These are phyloP conservation scores for Calycina herbarum DNA, from an alignment of 2,329 filamentous ascomycete species.

Conservation along the genomic window DNA sequence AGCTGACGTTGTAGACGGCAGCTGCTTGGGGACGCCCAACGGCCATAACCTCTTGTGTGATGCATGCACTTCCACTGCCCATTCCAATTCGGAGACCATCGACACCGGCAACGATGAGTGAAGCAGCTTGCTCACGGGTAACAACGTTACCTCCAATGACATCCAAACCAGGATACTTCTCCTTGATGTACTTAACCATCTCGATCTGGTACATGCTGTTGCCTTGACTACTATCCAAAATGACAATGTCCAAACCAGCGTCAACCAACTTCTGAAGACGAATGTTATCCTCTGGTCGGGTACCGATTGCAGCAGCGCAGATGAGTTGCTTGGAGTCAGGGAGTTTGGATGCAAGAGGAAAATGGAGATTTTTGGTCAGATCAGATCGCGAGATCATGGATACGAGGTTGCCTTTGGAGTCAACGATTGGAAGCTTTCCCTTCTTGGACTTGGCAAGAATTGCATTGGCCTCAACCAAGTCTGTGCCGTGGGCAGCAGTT, in stretches of 20 bases:
- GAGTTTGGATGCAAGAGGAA: conserved; percentile 93
- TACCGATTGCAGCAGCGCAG: conserved; percentile 92
- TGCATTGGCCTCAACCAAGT: conserved; percentile 83
- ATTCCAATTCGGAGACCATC: conserved; percentile 98
- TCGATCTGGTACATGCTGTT: conserved; percentile 99
- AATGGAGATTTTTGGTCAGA: conserved; percentile 97
- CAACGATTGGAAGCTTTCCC: conserved; percentile 93
- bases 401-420: conserved; percentile 78
- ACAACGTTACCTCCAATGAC: conserved; percentile 99
- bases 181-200: conserved; percentile 96
- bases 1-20: conserved; percentile 84
- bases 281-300: conserved; percentile 86
- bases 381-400: conserved; percentile 94
- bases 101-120: conserved; percentile 87
- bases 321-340: conserved; percentile 97
- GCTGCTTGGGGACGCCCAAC: conserved; percentile 95
- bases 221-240: conserved; percentile 95
- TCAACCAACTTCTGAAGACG: conserved; percentile 87
- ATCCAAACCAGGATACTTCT: conserved; percentile 79
- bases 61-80: conserved; percentile 97
- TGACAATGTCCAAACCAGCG: conserved; percentile 90
- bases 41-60: conserved; percentile 99
- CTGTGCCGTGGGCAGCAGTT: conserved; percentile 81
- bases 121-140: conserved; percentile 91
- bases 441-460: conserved; percentile 96